These are phyloP conservation scores for Fusarium anthophilum DNA, from an alignment of 2,329 filamentous ascomycete species.

Conservation along the genomic window DNA sequence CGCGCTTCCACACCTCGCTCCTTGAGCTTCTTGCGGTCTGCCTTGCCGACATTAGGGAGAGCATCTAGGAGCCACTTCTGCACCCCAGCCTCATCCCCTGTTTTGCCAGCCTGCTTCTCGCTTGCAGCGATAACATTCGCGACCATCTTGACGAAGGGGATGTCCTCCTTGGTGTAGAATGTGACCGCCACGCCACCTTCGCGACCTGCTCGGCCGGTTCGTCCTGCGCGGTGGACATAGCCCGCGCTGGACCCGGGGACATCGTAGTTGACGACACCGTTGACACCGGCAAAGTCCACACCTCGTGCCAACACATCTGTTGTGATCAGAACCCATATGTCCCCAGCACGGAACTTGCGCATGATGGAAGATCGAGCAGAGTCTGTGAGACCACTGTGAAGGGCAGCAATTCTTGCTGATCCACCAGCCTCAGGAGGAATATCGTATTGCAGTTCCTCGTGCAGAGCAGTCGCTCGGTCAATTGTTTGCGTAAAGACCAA, in stretches of 20 bases:
- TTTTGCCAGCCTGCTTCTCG: conserved; percentile 73
- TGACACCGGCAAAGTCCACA: conserved; percentile 93
- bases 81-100: conserved; percentile 65
- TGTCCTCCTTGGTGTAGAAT: conserved; percentile 94
- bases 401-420: conserved; percentile 82
- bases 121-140: conserved; percentile 90
- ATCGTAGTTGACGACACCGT: conserved; percentile 97
- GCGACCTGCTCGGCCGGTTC: conserved; percentile 88
- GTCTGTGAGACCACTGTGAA: conserved; percentile 88
- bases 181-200: conserved; percentile 91
- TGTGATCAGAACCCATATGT: conserved; percentile 96
- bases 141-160: conserved; percentile 87
- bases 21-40: conserved; percentile 84
- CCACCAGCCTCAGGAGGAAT: conserved; percentile 90
- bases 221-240: conserved; percentile 93
- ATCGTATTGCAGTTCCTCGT: conserved; percentile 92
- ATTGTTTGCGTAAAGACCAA: conserved; percentile 98
- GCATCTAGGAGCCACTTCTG: conserved; percentile 90
- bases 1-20: conserved; percentile 82
- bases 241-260: conserved; percentile 89
- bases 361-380: conserved; percentile 81
- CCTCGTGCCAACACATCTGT: conserved; percentile 93
- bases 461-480: conserved; percentile 84
- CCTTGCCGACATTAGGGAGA: conserved; percentile 84
- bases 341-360: conserved; percentile 87